phyloP scores from a whole-genome alignment of 1,284 basidiomycete genomes.

The Trichosporon coremiiforme region DNA sequence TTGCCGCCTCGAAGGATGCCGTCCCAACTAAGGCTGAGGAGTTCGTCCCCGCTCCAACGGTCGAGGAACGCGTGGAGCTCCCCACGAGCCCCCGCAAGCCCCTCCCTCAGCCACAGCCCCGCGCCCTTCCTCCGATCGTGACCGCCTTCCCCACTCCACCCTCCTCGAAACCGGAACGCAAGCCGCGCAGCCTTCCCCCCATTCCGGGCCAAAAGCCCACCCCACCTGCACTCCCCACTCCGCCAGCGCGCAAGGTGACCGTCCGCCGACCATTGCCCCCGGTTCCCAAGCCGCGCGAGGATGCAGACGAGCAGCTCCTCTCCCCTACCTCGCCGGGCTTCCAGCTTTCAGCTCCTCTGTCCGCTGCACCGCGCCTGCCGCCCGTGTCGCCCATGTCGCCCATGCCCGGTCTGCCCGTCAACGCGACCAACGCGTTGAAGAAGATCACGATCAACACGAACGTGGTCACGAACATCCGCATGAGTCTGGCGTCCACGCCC shows the following conservation, averaged over 20 bases:
- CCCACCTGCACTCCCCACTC: background rate
- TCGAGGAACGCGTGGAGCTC: background rate
- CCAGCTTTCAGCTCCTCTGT: background rate
- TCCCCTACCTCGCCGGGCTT: conserved; percentile 8
- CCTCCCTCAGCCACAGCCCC: background rate
- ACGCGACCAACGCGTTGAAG: conserved; percentile 8
- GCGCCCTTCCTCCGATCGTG: background rate
- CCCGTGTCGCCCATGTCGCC: background rate
- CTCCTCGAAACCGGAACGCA: background rate
- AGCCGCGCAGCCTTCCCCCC: background rate
- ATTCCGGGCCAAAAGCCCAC: background rate
- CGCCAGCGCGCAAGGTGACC: background rate
- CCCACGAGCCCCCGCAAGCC: background rate
- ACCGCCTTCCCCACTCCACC: background rate
- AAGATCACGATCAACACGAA: conserved; percentile 16
- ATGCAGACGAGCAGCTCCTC: background rate
- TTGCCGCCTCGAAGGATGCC: background rate
- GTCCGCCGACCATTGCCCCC: background rate
- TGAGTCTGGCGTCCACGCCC: background rate
- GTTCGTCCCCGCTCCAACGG: background rate
- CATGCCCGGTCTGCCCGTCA: conserved; percentile 5
- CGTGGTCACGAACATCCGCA: background rate
- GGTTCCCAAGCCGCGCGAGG: background rate
- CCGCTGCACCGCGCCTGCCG: background rate
- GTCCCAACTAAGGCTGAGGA: background rate